These are phyloP conservation scores for Boletus rubescentipes DNA, from an alignment of 768 basidiomycete species.

Conservation along the genomic window DNA sequence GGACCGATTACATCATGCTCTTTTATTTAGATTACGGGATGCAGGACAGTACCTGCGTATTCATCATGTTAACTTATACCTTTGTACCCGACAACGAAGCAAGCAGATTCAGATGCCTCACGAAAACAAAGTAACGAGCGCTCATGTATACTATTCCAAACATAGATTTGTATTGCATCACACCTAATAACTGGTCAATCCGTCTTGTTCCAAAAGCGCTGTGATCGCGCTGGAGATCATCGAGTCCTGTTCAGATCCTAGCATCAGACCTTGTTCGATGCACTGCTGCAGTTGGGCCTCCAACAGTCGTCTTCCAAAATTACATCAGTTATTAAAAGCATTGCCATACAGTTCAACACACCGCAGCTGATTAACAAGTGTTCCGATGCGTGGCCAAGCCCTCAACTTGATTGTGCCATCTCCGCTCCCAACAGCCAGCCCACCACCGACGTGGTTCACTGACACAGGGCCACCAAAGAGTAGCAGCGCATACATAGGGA, in stretches of 20 bases:
- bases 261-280: constrained; percentile 59
- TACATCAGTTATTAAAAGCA: background rate
- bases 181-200: constrained; percentile 18
- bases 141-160: constrained; percentile 5
- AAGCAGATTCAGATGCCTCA: background rate
- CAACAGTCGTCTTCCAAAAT: constrained; percentile 55
- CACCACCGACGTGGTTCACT: constrained; percentile 81
- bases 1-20: background rate
- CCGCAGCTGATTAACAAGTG: constrained; percentile 85
- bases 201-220: constrained; percentile 40
- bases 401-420: constrained; percentile 59
- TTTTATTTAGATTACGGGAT: background rate
- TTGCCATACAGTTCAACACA: constrained; percentile 30
- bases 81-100: background rate
- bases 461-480: constrained; percentile 80
- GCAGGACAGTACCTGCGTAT: background rate
- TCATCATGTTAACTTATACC: constrained; percentile 11
- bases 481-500: constrained; percentile 84
- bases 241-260: constrained; percentile 48
- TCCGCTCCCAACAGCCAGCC: constrained; percentile 59
- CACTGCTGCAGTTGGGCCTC: constrained; percentile 64
- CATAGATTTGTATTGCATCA: constrained; percentile 19
- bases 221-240: constrained; percentile 50
- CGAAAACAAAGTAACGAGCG: background rate
- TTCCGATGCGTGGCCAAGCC: constrained; percentile 89